Base-by-base conservation (phyloP, 352 stramenopile species). In the Thraustochytrium sp. region DNA sequence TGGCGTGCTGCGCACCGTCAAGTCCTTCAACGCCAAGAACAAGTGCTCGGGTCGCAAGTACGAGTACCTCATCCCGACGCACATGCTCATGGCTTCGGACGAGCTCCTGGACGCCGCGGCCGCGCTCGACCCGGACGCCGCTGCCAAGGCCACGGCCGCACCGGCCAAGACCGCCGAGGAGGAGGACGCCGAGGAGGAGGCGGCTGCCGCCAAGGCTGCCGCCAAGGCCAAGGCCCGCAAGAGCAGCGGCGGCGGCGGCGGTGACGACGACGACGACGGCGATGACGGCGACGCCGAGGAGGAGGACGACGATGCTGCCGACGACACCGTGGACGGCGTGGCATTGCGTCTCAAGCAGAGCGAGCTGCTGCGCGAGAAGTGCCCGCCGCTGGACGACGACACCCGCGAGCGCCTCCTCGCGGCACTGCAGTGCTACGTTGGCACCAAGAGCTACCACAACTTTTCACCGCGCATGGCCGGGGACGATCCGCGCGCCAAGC, bases 381-480 rank as follows among this genome's bases (percentile, higher is more conserved):
- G 21, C 9, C 44, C 44, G 11, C 16, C 48, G 8, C n/a, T 65
- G n/a, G 48, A 80, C 29, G 31, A 13, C 9, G 38, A 26, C 44
- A 49, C 18, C 0, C 13, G 63, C 1, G 48, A 63, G 18, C 64
- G 83, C 31, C 84, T 96, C 9, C 89, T 92, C 46, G 76, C 77
- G 11, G 89, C 88, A 42, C 85, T 96, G 37, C 86, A 87, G 23
- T 63, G 89, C 54, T 97, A 90, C 68, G 89, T 92, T 51, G 93
- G 93, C 44, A 96, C 92, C n/a, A 91, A 96, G 87, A 96, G 95
- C 85, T 97, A 95, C 74, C 93, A 97, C 89, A 96, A 97, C 86
- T 97, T 95, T 63, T 96, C 93, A 56, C 93, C 92, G 59, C 94
- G n/a, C 18, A 55, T 54, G 26, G 46, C 21, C 2, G 34, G 34